Conservation (phyloP, 331 rosid genomes). For the Stylosanthes scabra region DNA sequence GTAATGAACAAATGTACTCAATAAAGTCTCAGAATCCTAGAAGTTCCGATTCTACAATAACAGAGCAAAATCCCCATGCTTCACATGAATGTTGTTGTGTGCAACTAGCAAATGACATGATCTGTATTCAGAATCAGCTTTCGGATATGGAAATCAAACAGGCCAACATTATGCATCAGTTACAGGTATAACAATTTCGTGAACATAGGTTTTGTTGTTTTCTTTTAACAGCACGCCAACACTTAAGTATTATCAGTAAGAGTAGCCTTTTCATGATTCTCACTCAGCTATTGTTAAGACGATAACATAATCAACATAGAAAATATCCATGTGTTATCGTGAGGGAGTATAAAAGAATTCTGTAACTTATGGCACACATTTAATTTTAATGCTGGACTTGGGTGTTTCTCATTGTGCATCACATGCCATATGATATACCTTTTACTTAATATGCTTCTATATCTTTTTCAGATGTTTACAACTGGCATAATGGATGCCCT, state of each 20-base stretch:
- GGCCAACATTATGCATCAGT: slow-evolving; percentile 68
- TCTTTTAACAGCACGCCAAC: too few species aligned
- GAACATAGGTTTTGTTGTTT: slow-evolving; percentile 18
- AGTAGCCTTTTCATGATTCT: slow-evolving; percentile 25
- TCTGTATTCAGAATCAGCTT: slow-evolving; percentile 74
- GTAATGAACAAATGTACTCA: slow-evolving; percentile 53
- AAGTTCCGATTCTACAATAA: slow-evolving; percentile 71
- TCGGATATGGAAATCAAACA: slow-evolving; percentile 79
- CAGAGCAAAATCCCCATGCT: slow-evolving; percentile 61
- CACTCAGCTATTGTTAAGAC: background rate
- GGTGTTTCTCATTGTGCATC: slow-evolving; percentile 28
- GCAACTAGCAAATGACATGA: slow-evolving; percentile 69
- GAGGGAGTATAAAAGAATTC: background rate
- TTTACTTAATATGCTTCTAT: slow-evolving; percentile 27
- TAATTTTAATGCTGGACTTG: background rate
- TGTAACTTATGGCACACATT: slow-evolving; percentile 22
- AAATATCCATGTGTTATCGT: slow-evolving; percentile 26
- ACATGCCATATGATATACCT: slow-evolving; percentile 20
- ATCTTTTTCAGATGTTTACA: slow-evolving; percentile 64
- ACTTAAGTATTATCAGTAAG: background rate
- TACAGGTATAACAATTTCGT: slow-evolving; percentile 61
- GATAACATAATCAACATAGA: slow-evolving; percentile 12
- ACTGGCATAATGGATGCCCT: slow-evolving; percentile 71
- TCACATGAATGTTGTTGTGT: slow-evolving; percentile 66
- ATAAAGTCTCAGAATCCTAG: slow-evolving; percentile 56